These are phyloP conservation scores for Tricholoma saponaceum DNA, from an alignment of 768 basidiomycete genomes.

Conservation along the genomic window DNA sequence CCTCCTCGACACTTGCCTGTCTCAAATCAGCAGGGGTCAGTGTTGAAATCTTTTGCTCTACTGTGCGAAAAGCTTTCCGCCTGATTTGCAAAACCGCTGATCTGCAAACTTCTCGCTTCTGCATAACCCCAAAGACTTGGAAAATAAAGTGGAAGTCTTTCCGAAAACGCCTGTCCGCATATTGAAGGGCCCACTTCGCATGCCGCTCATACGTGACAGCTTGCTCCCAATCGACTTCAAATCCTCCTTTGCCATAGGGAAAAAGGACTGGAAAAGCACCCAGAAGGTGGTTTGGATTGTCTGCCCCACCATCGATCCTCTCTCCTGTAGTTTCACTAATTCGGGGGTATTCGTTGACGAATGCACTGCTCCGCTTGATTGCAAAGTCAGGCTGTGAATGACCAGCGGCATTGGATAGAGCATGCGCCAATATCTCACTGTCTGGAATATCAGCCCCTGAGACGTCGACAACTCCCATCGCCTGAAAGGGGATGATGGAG, in stretches of 20 bases:
- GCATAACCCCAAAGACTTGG: background rate
- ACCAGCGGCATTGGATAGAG: background rate
- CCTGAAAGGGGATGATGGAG: background rate
- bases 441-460: background rate
- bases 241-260: constrained; percentile 32
- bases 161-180: background rate
- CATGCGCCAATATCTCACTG: constrained; percentile 1
- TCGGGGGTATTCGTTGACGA: constrained; percentile 27
- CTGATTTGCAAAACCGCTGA: background rate
- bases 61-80: background rate
- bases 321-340: constrained; percentile 5
- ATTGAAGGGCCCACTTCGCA: background rate
- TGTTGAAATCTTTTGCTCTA: background rate
- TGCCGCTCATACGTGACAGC: background rate
- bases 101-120: background rate
- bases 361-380: constrained; percentile 15
- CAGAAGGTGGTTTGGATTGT: constrained; percentile 24
- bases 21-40: background rate
- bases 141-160: background rate
- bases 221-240: constrained; percentile 17
- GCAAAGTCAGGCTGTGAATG: background rate
- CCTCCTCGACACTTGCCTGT: background rate
- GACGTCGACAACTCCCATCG: constrained; percentile 2
- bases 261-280: constrained; percentile 28
- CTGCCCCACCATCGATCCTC: constrained; percentile 16